A percentile compares a stretch with the other conserved stretches of the same genome.
phyloP scores from a whole-genome alignment of 805 yeast genomes.

The Vanderwaltozyma polyspora region DNA sequence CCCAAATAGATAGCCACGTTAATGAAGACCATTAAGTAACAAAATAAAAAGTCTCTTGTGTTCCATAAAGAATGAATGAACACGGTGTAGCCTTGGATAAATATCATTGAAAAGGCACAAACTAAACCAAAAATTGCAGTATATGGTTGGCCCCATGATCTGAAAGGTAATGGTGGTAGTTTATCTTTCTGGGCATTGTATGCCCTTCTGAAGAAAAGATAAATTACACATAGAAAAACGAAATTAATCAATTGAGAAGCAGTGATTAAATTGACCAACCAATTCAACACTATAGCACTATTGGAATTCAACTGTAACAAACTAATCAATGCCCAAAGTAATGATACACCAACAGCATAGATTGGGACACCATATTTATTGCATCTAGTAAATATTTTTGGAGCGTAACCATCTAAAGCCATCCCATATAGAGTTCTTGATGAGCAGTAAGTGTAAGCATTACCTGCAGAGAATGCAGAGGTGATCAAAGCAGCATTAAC shows the following conservation, averaged over 20 bases:
- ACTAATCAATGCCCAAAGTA: conserved; percentile 53
- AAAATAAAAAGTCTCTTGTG: conserved; percentile 49
- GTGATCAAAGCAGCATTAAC: conserved; percentile 69
- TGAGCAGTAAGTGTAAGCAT: conserved; percentile 66
- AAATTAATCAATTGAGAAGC: conserved; percentile 58
- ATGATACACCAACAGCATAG: conserved; percentile 39
- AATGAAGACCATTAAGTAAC: conserved; percentile 61
- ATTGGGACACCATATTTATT: conserved; percentile 62
- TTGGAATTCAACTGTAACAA: conserved; percentile 50
- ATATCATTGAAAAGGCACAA: conserved; percentile 39
- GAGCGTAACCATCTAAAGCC: conserved; percentile 65
- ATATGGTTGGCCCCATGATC: conserved; percentile 51
- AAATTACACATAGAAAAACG: conserved; percentile 45
- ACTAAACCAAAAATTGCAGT: conserved; percentile 39
- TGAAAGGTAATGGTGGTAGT: conserved; percentile 34
- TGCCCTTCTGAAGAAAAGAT: conserved; percentile 51
- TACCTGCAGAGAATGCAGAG: conserved; percentile 76
- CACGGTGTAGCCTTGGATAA: conserved; percentile 58
- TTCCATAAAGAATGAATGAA: conserved; percentile 61
- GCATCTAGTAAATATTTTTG: conserved; percentile 51
- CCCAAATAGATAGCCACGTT: conserved; percentile 35
- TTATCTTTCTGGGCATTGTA: conserved; percentile 40
- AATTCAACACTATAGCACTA: conserved; percentile 53
- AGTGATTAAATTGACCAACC: conserved; percentile 65
- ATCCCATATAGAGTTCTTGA: conserved; percentile 58